Percentiles rank a stretch among this genome's conserved stretches.
Evolutionary conservation across 164 flowering plant genomes (phyloP).

Genomic region (Vitis rupestris): DNA sequence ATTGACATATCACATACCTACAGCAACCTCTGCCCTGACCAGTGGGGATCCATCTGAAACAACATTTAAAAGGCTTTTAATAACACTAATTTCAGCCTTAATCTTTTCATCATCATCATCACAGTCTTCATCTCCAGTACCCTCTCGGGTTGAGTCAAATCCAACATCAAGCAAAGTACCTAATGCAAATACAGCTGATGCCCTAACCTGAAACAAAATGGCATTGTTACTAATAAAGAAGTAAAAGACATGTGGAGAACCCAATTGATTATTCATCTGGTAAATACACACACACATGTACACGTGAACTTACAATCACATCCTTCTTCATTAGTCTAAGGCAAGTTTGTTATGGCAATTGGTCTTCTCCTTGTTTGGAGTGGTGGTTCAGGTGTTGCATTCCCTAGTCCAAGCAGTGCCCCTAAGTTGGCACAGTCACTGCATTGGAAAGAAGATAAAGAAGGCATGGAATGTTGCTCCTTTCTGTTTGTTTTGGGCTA

Average conservation of each 20-base stretch:
- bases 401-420: too few relatives aligned
- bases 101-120: constrained; percentile 94
- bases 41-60: constrained; percentile 95
- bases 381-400: too few relatives aligned
- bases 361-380: too few relatives aligned
- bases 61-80: constrained; percentile 69
- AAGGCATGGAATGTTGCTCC: too few relatives aligned
- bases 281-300: not conserved
- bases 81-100: constrained; percentile 67
- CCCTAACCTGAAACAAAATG: constrained; percentile 71
- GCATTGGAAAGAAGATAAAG: too few relatives aligned
- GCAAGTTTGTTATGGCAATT: too few relatives aligned
- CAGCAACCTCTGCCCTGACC: constrained; percentile 93
- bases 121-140: constrained; percentile 60
- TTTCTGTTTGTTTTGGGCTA: too few relatives aligned
- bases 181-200: constrained; percentile 86
- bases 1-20: constrained; percentile 56
- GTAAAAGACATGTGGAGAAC: not conserved
- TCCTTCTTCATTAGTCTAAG: too few relatives aligned
- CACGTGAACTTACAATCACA: too few relatives aligned
- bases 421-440: too few relatives aligned
- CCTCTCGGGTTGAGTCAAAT: constrained; percentile 64
- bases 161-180: constrained; percentile 86
- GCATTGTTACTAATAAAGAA: not conserved
- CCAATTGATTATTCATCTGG: not conserved